phyloP scores from a whole-genome alignment of 192 early-diverging fungal genomes.

The Backusella luteola region DNA sequence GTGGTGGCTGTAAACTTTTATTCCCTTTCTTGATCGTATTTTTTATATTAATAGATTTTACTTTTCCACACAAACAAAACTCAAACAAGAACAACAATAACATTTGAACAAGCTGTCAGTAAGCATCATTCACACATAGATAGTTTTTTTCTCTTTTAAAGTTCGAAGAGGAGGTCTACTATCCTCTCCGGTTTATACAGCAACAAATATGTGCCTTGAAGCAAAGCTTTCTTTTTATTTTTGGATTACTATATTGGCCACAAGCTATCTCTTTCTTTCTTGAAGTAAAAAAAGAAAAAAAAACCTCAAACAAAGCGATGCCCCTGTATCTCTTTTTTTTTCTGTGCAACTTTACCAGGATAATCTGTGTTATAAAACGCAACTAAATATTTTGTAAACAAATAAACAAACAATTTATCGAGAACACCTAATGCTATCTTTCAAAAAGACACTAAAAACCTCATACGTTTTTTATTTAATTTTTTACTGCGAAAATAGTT shows the following conservation, averaged over 20 bases:
- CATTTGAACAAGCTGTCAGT: neutral
- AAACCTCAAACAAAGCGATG: neutral
- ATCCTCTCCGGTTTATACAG: neutral
- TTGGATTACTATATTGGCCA: neutral
- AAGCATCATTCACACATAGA: neutral
- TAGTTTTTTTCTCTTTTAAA: no score
- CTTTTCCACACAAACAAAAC: neutral
- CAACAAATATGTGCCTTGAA: no score
- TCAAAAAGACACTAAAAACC: neutral
- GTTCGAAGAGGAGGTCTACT: neutral
- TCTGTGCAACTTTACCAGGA: neutral
- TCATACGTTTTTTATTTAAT: neutral
- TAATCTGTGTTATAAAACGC: neutral
- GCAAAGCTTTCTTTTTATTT: no score
- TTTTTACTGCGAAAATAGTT: neutral
- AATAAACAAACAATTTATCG: neutral
- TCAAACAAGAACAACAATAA: neutral
- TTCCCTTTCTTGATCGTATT: neutral
- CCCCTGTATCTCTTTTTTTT: neutral
- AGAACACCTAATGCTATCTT: neutral
- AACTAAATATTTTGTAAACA: constrained; percentile 4
- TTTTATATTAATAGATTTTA: neutral
- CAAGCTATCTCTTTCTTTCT: neutral
- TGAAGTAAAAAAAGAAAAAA: neutral
- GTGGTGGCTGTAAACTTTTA: neutral